A percentile compares a stretch with the other conserved stretches of the same genome.
These are phyloP conservation scores for Entomortierella lignicola DNA, from an alignment of 192 early-diverging fungal genomes.

Conservation along the genomic window DNA sequence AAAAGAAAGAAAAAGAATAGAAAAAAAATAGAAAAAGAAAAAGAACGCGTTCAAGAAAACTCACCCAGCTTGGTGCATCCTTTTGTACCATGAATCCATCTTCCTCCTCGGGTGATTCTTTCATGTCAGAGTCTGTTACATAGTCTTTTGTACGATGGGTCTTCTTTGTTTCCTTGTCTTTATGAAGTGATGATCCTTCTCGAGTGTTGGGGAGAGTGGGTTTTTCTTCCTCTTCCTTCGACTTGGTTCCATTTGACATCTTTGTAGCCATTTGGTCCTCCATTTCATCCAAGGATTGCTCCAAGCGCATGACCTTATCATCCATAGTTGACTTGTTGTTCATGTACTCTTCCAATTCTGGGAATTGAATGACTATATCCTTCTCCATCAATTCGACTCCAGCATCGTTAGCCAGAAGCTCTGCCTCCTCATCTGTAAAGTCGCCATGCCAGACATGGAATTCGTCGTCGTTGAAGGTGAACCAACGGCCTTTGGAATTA, in stretches of 20 bases:
- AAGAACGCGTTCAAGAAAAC: too few species aligned
- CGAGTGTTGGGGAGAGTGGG: neutral
- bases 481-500: slow-evolving; percentile 52
- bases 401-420: slow-evolving; percentile 28
- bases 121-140: slow-evolving; percentile 4
- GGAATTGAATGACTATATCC: slow-evolving; percentile 53
- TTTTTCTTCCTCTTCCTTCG: slow-evolving; percentile 7
- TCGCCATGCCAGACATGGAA: slow-evolving; percentile 55
- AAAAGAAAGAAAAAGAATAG: neutral
- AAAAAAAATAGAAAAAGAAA: too few species aligned
- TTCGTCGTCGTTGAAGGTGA: slow-evolving; percentile 38
- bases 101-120: slow-evolving; percentile 24
- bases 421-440: slow-evolving; percentile 41
- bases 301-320: slow-evolving; percentile 10
- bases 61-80: slow-evolving; percentile 45
- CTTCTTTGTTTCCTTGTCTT: slow-evolving; percentile 7
- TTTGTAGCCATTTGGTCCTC: slow-evolving; percentile 18
- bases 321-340: slow-evolving; percentile 11
- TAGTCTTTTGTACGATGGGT: neutral
- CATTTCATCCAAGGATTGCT: slow-evolving; percentile 16
- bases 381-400: slow-evolving; percentile 55
- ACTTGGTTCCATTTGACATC: neutral
- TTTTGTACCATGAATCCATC: slow-evolving; percentile 38
- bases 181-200: neutral
- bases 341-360: slow-evolving; percentile 33